Conservation (phyloP, 1,284 basidiomycete genomes). For the Puccinia triticina region DNA sequence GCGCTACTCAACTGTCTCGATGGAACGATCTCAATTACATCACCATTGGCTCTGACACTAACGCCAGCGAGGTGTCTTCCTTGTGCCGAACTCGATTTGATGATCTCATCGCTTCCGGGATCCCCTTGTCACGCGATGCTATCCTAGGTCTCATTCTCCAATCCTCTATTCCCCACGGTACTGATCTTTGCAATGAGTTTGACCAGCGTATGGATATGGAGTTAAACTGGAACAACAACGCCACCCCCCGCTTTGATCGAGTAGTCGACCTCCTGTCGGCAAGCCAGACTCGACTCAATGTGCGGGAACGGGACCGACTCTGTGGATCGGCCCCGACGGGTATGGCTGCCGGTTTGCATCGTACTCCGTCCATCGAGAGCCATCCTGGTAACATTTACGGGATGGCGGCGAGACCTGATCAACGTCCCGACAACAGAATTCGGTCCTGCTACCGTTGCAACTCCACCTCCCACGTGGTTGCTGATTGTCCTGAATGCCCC, state of each 20-base stretch:
- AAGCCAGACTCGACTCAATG: too few relatives aligned
- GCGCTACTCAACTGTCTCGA: background rate
- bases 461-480: background rate
- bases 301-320: background rate
- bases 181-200: background rate
- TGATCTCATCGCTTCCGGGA: background rate
- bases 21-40: background rate
- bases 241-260: background rate
- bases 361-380: background rate
- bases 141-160: background rate
- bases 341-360: background rate
- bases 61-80: background rate
- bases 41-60: background rate
- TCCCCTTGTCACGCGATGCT: background rate
- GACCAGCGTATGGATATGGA: background rate
- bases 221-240: background rate
- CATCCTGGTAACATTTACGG: background rate
- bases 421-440: background rate
- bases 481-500: background rate
- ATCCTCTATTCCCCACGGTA: background rate
- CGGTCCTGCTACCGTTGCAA: background rate
- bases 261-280: background rate
- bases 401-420: too few relatives aligned
- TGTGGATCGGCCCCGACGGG: background rate
- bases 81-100: background rate